Conservation (phyloP, 805 yeast genomes). For the Candida yuanshanica region DNA sequence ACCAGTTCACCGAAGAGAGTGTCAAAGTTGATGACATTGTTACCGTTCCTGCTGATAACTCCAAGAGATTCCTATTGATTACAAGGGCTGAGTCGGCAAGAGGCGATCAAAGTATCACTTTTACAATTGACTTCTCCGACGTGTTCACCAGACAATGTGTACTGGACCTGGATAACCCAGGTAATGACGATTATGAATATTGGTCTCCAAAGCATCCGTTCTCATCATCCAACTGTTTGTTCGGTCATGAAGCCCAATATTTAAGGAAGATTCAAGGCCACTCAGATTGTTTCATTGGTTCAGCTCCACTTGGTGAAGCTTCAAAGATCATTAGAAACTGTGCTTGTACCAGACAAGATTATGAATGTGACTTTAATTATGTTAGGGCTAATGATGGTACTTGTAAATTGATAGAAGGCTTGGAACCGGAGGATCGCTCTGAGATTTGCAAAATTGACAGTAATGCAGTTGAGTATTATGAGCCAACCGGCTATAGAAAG, state of each 20-base stretch:
- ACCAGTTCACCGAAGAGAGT: constrained; percentile 50
- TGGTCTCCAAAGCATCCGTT: constrained; percentile 57
- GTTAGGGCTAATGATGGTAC: constrained; percentile 69
- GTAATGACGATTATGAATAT: constrained; percentile 53
- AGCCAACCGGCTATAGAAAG: constrained; percentile 89
- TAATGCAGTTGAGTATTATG: constrained; percentile 62
- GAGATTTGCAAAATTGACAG: constrained; percentile 51
- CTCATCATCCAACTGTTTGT: constrained; percentile 47
- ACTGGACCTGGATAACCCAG: constrained; percentile 38
- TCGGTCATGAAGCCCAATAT: constrained; percentile 67
- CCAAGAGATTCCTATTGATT: constrained; percentile 67
- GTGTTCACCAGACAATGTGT: constrained; percentile 50
- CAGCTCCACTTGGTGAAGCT: constrained; percentile 50
- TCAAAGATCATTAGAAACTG: constrained; percentile 60
- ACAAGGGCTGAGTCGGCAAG: constrained; percentile 38
- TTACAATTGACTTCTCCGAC: constrained; percentile 51
- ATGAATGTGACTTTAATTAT: constrained; percentile 90
- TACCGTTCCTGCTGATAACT: constrained; percentile 87
- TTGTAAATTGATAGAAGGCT: constrained; percentile 73
- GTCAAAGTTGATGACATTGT: constrained; percentile 66
- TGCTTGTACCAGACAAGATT: constrained; percentile 80
- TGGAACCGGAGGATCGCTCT: constrained; percentile 56
- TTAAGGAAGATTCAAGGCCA: constrained; percentile 49
- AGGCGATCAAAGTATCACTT: constrained; percentile 41
- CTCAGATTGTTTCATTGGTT: constrained; percentile 57